These are phyloP conservation scores for Sordariomycetes sp. DNA, from an alignment of 2,329 filamentous ascomycete genomes.

Conservation along the genomic window DNA sequence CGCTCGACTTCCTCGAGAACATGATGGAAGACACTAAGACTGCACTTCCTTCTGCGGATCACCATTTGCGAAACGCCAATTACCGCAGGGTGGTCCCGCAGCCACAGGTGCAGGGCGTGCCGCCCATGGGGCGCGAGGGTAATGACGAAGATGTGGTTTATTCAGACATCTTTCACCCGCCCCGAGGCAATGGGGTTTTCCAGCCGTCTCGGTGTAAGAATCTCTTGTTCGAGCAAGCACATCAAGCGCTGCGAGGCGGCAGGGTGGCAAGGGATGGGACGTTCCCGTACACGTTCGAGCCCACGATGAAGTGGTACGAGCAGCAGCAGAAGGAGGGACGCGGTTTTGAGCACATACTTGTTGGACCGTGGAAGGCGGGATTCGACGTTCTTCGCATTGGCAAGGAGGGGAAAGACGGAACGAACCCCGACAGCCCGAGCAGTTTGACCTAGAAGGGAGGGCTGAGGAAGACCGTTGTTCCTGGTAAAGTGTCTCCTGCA, in stretches of 20 bases:
- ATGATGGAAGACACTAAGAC: slow-evolving; percentile 10
- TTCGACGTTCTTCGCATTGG: not conserved
- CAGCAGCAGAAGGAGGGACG: slow-evolving; percentile 34
- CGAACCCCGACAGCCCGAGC: not conserved
- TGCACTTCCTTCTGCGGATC: not conserved
- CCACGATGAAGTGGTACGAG: slow-evolving; percentile 42
- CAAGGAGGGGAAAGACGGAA: not conserved
- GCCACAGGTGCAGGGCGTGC: not conserved
- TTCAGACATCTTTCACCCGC: not conserved
- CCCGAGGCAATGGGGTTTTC: not conserved
- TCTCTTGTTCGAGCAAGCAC: not conserved
- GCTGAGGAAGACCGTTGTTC: not conserved
- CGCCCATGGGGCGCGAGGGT: not conserved
- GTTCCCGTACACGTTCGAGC: slow-evolving; percentile 29
- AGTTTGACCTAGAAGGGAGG: not conserved
- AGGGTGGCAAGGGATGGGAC: not conserved
- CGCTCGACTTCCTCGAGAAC: slow-evolving; percentile 23
- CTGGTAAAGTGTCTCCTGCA: too few species aligned
- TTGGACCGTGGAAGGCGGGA: slow-evolving; percentile 29
- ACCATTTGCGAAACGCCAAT: not conserved
- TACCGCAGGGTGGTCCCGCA: not conserved
- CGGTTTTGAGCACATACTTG: slow-evolving; percentile 35
- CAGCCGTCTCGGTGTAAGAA: not conserved
- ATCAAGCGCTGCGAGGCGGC: not conserved
- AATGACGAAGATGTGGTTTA: not conserved